These are phyloP conservation scores for Alternaria sp. DNA, from an alignment of 2,329 filamentous ascomycete genomes.

Conservation along the genomic window DNA sequence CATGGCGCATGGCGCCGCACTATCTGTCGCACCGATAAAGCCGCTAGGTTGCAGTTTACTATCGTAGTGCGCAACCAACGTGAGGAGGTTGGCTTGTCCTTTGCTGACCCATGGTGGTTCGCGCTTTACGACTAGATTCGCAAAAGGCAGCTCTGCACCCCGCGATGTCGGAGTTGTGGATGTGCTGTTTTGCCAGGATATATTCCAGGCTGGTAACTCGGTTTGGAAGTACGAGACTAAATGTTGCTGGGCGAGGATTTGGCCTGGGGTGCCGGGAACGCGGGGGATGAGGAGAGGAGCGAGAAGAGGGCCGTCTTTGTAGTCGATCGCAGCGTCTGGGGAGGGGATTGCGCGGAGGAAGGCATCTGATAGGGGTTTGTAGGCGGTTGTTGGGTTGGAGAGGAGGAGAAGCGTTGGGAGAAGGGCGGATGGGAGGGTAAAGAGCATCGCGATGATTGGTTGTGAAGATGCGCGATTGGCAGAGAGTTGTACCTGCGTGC, in stretches of 20 bases:
- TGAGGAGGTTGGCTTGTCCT: conserved; percentile 82
- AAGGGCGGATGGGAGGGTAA: conserved; percentile 15
- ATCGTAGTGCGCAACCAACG: conserved; percentile 94
- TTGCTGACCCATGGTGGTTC: conserved; percentile 83
- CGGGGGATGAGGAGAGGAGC: conserved; percentile 87
- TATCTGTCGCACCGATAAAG: conserved; percentile 94
- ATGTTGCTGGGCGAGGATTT: conserved; percentile 76
- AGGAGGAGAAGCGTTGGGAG: conserved; percentile 19
- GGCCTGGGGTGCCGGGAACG: conserved; percentile 86
- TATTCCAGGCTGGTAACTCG: conserved; percentile 78
- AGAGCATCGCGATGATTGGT: conserved; percentile 23
- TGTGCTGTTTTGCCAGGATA: conserved; percentile 91
- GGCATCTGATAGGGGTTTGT: conserved; percentile 74
- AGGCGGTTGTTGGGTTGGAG: conserved; percentile 52
- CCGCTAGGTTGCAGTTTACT: conserved; percentile 80
- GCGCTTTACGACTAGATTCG: conserved; percentile 84
- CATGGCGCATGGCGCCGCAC: conserved; percentile 93
- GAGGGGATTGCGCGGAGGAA: conserved; percentile 76
- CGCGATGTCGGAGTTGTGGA: conserved; percentile 80
- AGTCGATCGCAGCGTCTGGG: conserved; percentile 79
- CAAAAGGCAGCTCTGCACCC: conserved; percentile 77
- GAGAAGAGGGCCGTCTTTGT: conserved; percentile 76
- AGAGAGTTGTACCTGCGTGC: neutral
- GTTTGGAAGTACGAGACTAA: conserved; percentile 82
- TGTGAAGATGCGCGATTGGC: neutral